These are phyloP conservation scores for Macrolepiota fuliginosa DNA, from an alignment of 768 basidiomycete species.

Conservation along the genomic window DNA sequence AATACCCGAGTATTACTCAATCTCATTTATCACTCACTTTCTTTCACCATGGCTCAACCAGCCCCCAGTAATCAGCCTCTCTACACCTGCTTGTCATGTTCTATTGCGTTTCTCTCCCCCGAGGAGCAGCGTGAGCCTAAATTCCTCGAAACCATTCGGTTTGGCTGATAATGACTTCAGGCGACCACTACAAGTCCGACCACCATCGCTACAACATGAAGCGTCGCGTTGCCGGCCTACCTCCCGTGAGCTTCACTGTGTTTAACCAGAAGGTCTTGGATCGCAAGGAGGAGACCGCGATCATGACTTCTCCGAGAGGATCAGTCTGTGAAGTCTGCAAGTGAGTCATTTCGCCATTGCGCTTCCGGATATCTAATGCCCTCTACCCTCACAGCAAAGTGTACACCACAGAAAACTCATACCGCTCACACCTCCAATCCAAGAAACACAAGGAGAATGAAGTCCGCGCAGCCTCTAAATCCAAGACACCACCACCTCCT, in stretches of 20 bases:
- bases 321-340: conserved; percentile 78
- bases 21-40: conserved; percentile 2
- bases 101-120: conserved; percentile 79
- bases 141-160: conserved; percentile 4
- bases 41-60: conserved; percentile 28
- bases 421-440: conserved; percentile 81
- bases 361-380: not conserved
- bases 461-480: conserved; percentile 37
- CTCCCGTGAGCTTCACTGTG: conserved; percentile 71
- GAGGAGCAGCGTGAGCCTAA: conserved; percentile 70
- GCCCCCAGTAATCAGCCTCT: conserved; percentile 31
- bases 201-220: conserved; percentile 99
- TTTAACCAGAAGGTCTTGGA: conserved; percentile 92
- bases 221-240: conserved; percentile 86
- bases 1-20: not conserved
- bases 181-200: conserved; percentile 89
- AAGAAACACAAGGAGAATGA: conserved; percentile 88
- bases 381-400: conserved; percentile 65
- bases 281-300: conserved; percentile 70
- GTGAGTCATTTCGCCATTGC: conserved; percentile 43
- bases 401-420: conserved; percentile 88
- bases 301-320: conserved; percentile 57
- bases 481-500: conserved; percentile 16
- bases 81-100: conserved; percentile 90
- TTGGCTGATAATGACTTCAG: conserved; percentile 32